Evolutionary conservation across 2,329 filamentous ascomycete genomes (phyloP), one percentile per base, ranked within the genome.

Genomic region (Thelonectria olida): DNA sequence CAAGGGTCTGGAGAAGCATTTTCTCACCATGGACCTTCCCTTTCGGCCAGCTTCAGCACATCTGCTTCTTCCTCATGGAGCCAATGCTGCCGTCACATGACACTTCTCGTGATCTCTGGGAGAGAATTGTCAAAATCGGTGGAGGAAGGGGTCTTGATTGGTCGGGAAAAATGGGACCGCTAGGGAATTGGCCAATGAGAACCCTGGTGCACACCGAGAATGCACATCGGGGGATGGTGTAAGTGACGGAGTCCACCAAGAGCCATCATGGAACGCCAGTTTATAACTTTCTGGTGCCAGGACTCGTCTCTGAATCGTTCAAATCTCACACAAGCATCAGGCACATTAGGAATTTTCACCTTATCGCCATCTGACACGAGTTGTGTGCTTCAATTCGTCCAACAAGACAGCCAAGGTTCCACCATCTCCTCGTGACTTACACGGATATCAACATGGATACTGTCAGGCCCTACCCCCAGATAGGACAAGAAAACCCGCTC

Each of bases 401-500:
- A 68, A 61, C 65, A 67, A 72, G 66, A 67, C 68, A 75, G 72
- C 68, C 73, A 75, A 77, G 76, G 77, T 79, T 78, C 77, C 77
- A 79, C 77, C 75, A 77, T 73, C 73, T 75, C 66, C 72, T 72
- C 74, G 75, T 78, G 77, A 78, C 77, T 77, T 78, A 78, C 72
- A 78, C 75, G 72, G 70, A 74, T 69, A 74, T 76, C 76, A 77
- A 74, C 72, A 78, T 78, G 76, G 74, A 74, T 76, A 69, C 61
- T 66, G 56, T 67, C 71, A 74, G 74, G 73, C 67, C 69, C 73
- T 73, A 73, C 64, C 69, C 67, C 72, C 72, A 70, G 68, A 73
- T 75, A 72, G 73, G 73, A 64, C 74, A 73, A 71, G 74, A 76
- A 73, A 75, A 69, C 74, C 69, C 71, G 69, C 73, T 74, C 73